Evolutionary conservation across 2,329 filamentous ascomycete genomes (phyloP).

Genomic region (Fusarium subtropicale): DNA sequence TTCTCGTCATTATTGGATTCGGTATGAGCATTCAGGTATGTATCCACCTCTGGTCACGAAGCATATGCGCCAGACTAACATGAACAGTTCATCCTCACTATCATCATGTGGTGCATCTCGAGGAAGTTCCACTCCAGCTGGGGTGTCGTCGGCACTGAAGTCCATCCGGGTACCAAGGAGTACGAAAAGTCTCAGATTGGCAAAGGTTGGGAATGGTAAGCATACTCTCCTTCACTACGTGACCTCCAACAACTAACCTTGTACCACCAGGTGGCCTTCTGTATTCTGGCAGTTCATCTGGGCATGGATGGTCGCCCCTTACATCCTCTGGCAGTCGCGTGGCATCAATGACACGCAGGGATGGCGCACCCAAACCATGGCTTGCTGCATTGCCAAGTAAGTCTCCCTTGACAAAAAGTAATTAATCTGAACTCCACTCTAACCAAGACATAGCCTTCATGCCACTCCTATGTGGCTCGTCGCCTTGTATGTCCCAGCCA

Average conservation of each 20-base stretch:
- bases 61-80: neutral
- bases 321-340: constrained; percentile 70
- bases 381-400: constrained; percentile 60
- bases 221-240: neutral
- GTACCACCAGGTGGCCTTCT: constrained; percentile 65
- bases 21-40: constrained; percentile 69
- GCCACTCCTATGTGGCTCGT: constrained; percentile 76
- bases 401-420: constrained; percentile 31
- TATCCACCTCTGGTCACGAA: accelerated
- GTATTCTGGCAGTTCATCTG: constrained; percentile 73
- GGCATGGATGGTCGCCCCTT: constrained; percentile 71
- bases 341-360: constrained; percentile 73
- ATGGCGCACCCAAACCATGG: constrained; percentile 73
- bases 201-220: constrained; percentile 74
- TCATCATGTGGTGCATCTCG: constrained; percentile 72
- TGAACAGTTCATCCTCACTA: constrained; percentile 65
- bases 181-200: constrained; percentile 60
- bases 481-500: constrained; percentile 64
- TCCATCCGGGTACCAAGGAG: constrained; percentile 63
- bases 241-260: neutral
- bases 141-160: constrained; percentile 70
- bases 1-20: constrained; percentile 62
- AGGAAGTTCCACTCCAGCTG: constrained; percentile 73
- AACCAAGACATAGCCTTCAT: constrained; percentile 61
- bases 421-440: neutral